Percentiles rank a stretch among this genome's conserved stretches.
Conservation (phyloP, 805 yeast genomes). For the Monosporozyma aquatica region DNA sequence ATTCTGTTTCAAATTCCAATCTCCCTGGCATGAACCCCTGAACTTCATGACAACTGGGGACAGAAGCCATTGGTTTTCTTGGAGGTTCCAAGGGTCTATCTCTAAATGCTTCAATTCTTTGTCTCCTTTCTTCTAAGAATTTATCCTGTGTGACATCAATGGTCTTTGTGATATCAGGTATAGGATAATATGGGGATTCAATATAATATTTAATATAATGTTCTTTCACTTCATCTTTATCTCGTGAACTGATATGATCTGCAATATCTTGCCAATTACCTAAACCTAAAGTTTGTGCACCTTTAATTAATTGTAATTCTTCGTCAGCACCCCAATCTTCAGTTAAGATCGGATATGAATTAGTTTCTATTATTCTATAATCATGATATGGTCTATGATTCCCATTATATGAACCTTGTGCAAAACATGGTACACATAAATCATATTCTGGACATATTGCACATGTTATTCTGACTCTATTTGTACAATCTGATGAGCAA, state of each 20-base stretch:
- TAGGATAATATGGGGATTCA: slow-evolving; percentile 65
- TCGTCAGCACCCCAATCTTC: slow-evolving; percentile 98
- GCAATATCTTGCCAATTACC: slow-evolving; percentile 99
- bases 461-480: slow-evolving; percentile 82
- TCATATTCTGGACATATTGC: slow-evolving; percentile 92
- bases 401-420: slow-evolving; percentile 70
- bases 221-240: slow-evolving; percentile 80
- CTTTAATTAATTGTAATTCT: slow-evolving; percentile 79
- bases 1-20: slow-evolving; percentile 91
- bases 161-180: slow-evolving; percentile 74
- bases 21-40: slow-evolving; percentile 99
- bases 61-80: slow-evolving; percentile 81
- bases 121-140: slow-evolving; percentile 58
- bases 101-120: slow-evolving; percentile 62
- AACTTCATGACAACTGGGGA: slow-evolving; percentile 91
- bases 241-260: slow-evolving; percentile 87
- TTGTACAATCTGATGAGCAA: slow-evolving; percentile 92
- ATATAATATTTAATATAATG: slow-evolving; percentile 74
- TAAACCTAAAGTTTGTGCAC: slow-evolving; percentile 81
- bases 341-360: slow-evolving; percentile 85
- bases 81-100: slow-evolving; percentile 77
- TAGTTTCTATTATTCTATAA: slow-evolving; percentile 85
- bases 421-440: slow-evolving; percentile 95
- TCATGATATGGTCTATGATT: slow-evolving; percentile 93
- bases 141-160: slow-evolving; percentile 60